Conservation (phyloP, 2,329 filamentous ascomycete genomes). For the Pseudogymnoascus verrucosus region DNA sequence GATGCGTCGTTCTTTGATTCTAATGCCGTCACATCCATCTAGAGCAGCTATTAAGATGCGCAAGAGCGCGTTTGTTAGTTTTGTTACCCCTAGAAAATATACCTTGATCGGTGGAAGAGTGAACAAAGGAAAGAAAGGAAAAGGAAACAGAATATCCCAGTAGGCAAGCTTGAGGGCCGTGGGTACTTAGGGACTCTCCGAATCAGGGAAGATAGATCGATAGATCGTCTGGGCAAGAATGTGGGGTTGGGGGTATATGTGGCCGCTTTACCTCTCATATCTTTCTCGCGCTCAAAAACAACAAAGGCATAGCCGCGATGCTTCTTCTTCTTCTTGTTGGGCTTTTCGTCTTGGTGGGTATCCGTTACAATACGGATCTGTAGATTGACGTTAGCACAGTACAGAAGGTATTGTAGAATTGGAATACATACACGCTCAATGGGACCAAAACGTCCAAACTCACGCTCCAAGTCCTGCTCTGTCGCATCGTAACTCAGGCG, state of each 20-base stretch:
- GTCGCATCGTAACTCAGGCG: conserved; percentile 84
- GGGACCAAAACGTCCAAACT: conserved; percentile 87
- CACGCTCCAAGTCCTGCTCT: conserved; percentile 82
- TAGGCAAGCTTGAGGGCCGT: conserved; percentile 27
- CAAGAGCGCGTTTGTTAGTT: conserved; percentile 61
- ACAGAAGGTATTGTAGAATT: not conserved
- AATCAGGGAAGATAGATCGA: conserved; percentile 32
- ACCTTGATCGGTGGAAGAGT: conserved; percentile 31
- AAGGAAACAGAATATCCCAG: conserved; percentile 29
- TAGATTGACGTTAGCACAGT: not conserved
- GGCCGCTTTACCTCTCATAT: conserved; percentile 89
- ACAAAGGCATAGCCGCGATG: conserved; percentile 94
- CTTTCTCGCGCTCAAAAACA: conserved; percentile 92
- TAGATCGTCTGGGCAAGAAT: conserved; percentile 19
- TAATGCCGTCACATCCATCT: conserved; percentile 75
- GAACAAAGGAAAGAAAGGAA: conserved; percentile 18
- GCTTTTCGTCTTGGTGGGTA: conserved; percentile 58
- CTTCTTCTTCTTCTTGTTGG: conserved; percentile 70
- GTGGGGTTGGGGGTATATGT: conserved; percentile 32
- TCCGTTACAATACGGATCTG: conserved; percentile 85
- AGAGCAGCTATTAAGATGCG: conserved; percentile 71
- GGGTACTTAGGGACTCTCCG: conserved; percentile 25
- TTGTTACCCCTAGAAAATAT: conserved; percentile 48
- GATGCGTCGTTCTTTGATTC: conserved; percentile 85
- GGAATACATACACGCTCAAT: conserved; percentile 70